Evolutionary conservation across 768 basidiomycete genomes (phyloP).

Genomic region (Neoboletus magnificus): DNA sequence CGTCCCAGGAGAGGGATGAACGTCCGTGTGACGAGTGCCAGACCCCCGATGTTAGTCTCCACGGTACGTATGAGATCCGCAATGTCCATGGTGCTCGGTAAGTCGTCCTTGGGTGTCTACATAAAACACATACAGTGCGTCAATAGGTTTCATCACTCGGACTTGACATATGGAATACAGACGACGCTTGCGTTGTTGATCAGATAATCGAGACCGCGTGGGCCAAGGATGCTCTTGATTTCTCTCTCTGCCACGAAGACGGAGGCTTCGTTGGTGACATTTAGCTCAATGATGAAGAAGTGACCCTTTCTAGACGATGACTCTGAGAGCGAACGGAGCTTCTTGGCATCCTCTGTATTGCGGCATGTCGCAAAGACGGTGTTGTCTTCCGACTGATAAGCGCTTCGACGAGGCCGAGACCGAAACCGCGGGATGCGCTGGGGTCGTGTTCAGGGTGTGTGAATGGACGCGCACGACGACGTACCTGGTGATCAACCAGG

Average conservation of each 20-base stretch:
- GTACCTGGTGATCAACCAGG: not conserved
- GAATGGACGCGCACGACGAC: not conserved
- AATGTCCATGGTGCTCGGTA: slow-evolving; percentile 22
- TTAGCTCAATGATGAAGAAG: slow-evolving; percentile 25
- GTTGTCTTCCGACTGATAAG: slow-evolving; percentile 20
- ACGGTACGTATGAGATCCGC: slow-evolving; percentile 20
- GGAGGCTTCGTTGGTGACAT: slow-evolving; percentile 24
- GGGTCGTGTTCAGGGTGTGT: not conserved
- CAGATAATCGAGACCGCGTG: slow-evolving; percentile 33
- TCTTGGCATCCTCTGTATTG: slow-evolving; percentile 20
- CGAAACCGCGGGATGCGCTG: slow-evolving; percentile 23
- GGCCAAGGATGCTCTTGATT: slow-evolving; percentile 1
- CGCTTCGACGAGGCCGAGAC: slow-evolving; percentile 12
- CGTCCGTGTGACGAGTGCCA: slow-evolving; percentile 31
- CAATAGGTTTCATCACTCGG: not conserved
- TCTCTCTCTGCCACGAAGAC: not conserved
- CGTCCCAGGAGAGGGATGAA: slow-evolving; percentile 34
- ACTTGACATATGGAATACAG: slow-evolving; percentile 4
- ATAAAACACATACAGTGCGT: not conserved
- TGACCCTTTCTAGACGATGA: not conserved
- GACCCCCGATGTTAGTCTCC: slow-evolving; percentile 32
- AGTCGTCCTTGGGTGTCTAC: slow-evolving; percentile 25
- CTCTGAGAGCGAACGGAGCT: slow-evolving; percentile 19
- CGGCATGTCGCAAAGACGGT: slow-evolving; percentile 32
- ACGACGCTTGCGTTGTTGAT: slow-evolving; percentile 36